Evolutionary conservation across 176 grass and related monocot species (phyloP), one percentile per base, ranked within the genome.

Genomic region (Elymus sibiricus): DNA sequence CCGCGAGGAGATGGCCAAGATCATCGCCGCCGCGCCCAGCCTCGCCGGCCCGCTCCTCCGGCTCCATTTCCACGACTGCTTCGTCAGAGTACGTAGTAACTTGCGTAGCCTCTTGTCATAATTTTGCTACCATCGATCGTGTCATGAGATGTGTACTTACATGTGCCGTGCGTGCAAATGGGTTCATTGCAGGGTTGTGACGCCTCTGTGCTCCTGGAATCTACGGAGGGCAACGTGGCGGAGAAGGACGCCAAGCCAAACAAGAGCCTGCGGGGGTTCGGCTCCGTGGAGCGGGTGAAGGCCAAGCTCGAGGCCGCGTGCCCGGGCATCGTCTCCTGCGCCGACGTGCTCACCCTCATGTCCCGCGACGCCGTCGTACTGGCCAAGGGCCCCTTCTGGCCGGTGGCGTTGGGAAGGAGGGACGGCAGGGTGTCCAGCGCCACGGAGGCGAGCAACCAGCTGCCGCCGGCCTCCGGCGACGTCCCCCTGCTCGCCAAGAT

Each of bases 261-360:
- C 70, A 73, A 44, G 39, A 73, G 70, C 39, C 70, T 73, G 70
- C 70, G 70, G 26, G 70, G 39, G 12, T 73, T 73, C 70, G 70
- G 70, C 70, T 73, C 70, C 39, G 70, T 73, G 39, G 70, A 73
- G 39, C 12, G 70, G n/a, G 39, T 73, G 0, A 73, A 73, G 70
- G 70, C 39, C 22, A 73, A 73, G 70, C 70, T 73, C 1, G 70
- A 73, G 70, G 39, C 39, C 39, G 70, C 70, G 39, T 73, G 70
- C 70, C 70, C 70, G 12, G 70, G 70, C n/a, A 27, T 7, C 39
- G 70, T 73, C 70, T 73, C 70, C 70, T 73, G 70, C 70, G 70
- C 70, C 70, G 70, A 73, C 70, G 70, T 73, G n/a, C 70, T 73
- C 39, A 4, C 70, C 5, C 39, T 73, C 70, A 73, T 73, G 70